Evolutionary conservation across 2,329 filamentous ascomycete genomes (phyloP).

Genomic region (Clonostachys byssicola): DNA sequence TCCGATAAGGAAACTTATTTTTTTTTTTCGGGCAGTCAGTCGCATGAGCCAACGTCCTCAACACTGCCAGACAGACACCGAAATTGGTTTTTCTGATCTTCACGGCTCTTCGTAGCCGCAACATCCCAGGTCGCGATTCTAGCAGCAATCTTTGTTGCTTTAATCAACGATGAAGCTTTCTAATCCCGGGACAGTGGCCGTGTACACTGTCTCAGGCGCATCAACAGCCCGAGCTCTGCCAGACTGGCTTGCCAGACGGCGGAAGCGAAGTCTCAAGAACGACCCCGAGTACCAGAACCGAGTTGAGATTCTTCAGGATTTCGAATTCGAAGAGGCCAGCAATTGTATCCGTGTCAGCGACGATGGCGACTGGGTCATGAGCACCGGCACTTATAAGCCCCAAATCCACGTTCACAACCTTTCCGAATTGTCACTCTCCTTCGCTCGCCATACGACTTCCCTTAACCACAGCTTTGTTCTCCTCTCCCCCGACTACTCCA

Average conservation of each 20-base stretch:
- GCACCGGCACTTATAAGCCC: constrained; percentile 70
- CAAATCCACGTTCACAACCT: constrained; percentile 91
- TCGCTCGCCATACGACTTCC: constrained; percentile 83
- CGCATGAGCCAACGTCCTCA: no score
- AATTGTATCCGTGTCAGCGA: constrained; percentile 86
- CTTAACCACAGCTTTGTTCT: constrained; percentile 90
- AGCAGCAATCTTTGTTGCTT: no score
- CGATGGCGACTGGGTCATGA: constrained; percentile 97
- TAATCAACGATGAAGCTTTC: constrained; percentile 66
- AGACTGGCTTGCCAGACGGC: constrained; percentile 88
- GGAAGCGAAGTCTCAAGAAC: constrained; percentile 88
- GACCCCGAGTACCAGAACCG: constrained; percentile 91
- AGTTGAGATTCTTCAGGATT: constrained; percentile 93
- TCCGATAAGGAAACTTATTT: no score
- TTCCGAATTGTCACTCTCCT: constrained; percentile 90
- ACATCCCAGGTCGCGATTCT: no score
- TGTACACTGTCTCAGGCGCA: constrained; percentile 93
- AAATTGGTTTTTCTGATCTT: no score
- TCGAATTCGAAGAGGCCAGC: constrained; percentile 95
- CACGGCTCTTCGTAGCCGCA: no score
- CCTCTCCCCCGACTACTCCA: constrained; percentile 86
- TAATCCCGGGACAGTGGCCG: constrained; percentile 77
- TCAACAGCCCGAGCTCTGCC: constrained; percentile 83
- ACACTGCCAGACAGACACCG: no score
- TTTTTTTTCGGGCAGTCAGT: no score